Percentiles rank a stretch among this genome's conserved stretches.
Evolutionary conservation across 768 basidiomycete species (phyloP).

Genomic region (Mycena haematopus): DNA sequence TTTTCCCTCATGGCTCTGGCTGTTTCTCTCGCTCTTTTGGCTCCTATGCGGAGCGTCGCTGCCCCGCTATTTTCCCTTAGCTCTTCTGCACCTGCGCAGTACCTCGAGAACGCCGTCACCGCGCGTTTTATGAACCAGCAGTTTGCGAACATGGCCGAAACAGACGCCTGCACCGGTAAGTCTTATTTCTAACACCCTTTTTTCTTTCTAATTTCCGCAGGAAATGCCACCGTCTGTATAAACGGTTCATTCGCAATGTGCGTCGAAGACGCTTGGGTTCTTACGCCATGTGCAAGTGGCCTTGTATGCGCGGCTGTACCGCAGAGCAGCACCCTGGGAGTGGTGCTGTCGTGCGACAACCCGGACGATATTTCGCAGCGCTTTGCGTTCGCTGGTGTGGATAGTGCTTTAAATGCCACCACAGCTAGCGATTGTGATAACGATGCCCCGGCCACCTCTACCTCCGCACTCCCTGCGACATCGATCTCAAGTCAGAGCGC

Average conservation of each 20-base stretch:
- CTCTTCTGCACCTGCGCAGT: constrained; percentile 16
- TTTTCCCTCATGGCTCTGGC: constrained; percentile 2
- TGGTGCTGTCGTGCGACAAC: constrained; percentile 51
- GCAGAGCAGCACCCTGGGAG: constrained; percentile 53
- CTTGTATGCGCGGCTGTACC: constrained; percentile 53
- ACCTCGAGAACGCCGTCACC: constrained; percentile 49
- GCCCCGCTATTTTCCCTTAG: constrained; percentile 18
- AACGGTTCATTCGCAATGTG: constrained; percentile 25
- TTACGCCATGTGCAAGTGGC: constrained; percentile 23
- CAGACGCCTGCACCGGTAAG: constrained; percentile 56
- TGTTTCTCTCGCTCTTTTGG: constrained; percentile 1
- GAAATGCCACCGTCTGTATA: constrained; percentile 19
- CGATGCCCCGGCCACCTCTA: neutral
- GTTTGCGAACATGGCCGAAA: constrained; percentile 50
- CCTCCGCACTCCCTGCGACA: neutral
- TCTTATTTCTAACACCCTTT: constrained; percentile 6
- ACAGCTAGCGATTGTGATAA: constrained; percentile 4
- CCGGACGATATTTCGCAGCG: constrained; percentile 45
- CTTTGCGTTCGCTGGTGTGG: constrained; percentile 50
- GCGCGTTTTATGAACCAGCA: constrained; percentile 57
- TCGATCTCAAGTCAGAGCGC: constrained; percentile 1
- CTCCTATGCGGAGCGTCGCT: constrained; percentile 14
- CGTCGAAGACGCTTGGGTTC: constrained; percentile 31
- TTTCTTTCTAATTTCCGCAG: neutral
- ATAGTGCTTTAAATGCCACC: constrained; percentile 39